Evolutionary conservation across 1,139 yeast genomes (phyloP).

Genomic region (Candida buenavistaensis): DNA sequence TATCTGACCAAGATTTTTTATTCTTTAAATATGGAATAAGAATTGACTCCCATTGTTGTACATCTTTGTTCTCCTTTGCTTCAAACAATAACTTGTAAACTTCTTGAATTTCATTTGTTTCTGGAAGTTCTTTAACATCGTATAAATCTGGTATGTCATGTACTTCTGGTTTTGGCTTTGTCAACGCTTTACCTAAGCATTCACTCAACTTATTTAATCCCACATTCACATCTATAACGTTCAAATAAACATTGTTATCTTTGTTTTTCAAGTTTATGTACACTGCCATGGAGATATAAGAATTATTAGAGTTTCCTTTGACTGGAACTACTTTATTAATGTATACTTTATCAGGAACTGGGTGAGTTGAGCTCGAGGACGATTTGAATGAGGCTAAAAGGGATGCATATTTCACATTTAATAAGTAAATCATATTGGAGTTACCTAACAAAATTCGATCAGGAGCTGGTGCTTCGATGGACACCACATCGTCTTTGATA

Average conservation of each 20-base stretch:
- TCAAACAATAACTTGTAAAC: slow-evolving; percentile 24
- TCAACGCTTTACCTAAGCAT: slow-evolving; percentile 68
- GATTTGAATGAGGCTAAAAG: slow-evolving; percentile 37
- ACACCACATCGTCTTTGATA: slow-evolving; percentile 16
- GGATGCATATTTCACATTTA: slow-evolving; percentile 47
- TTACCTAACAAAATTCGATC: slow-evolving; percentile 47
- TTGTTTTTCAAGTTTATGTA: slow-evolving; percentile 41
- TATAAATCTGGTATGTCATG: slow-evolving; percentile 31
- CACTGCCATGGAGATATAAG: slow-evolving; percentile 44
- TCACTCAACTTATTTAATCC: slow-evolving; percentile 74
- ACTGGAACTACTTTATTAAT: slow-evolving; percentile 40
- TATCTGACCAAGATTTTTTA: slow-evolving; percentile 23
- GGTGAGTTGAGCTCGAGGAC: slow-evolving; percentile 13
- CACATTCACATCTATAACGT: slow-evolving; percentile 55
- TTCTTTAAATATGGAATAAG: slow-evolving; percentile 36
- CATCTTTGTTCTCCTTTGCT: slow-evolving; percentile 19
- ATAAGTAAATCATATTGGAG: slow-evolving; percentile 37
- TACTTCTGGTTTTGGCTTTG: slow-evolving; percentile 14
- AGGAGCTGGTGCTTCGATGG: slow-evolving; percentile 39
- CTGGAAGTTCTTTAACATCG: slow-evolving; percentile 10
- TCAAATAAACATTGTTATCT: slow-evolving; percentile 45
- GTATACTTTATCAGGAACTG: slow-evolving; percentile 25
- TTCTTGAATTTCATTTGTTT: slow-evolving; percentile 22
- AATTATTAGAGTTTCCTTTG: slow-evolving; percentile 41
- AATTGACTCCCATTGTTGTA: slow-evolving; percentile 31